Conservation (phyloP, 192 early-diverging fungal species). For the Chytriomyces sp. region DNA sequence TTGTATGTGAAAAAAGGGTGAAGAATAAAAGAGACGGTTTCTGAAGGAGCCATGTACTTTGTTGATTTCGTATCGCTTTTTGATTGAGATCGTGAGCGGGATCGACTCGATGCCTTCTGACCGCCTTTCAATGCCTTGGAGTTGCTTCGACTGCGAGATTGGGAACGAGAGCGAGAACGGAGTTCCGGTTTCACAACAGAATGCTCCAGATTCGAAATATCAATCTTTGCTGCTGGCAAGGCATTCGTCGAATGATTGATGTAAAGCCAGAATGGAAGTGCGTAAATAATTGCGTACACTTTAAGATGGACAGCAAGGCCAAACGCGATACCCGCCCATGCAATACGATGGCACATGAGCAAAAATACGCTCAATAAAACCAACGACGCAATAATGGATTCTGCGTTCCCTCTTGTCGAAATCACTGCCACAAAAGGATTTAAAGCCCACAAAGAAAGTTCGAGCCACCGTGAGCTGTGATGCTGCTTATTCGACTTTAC, state of each 20-base stretch:
- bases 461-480: not conserved
- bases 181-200: too few relatives aligned
- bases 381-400: slow-evolving; percentile 81
- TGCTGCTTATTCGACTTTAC: not conserved
- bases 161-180: too few relatives aligned
- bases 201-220: too few relatives aligned
- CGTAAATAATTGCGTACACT: slow-evolving; percentile 96
- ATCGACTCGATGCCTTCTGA: too few relatives aligned
- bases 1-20: slow-evolving; percentile 30
- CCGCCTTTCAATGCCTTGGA: too few relatives aligned
- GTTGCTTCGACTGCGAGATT: too few relatives aligned
- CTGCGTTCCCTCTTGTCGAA: slow-evolving; percentile 92
- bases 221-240: too few relatives aligned
- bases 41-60: too few relatives aligned
- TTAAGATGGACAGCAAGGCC: slow-evolving; percentile 96
- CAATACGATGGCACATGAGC: slow-evolving; percentile 7
- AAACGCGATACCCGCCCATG: slow-evolving; percentile 65
- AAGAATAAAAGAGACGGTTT: not conserved
- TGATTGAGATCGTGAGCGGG: too few relatives aligned
- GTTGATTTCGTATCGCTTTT: too few relatives aligned
- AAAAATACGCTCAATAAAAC: slow-evolving; percentile 78
- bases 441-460: slow-evolving; percentile 76
- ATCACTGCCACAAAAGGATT: slow-evolving; percentile 98
- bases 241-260: not conserved
- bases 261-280: slow-evolving; percentile 74